A percentile compares a stretch with the other conserved stretches of the same genome.
Conservation (phyloP, 257 asterid species). For the Parsonsia alboflavescens region DNA sequence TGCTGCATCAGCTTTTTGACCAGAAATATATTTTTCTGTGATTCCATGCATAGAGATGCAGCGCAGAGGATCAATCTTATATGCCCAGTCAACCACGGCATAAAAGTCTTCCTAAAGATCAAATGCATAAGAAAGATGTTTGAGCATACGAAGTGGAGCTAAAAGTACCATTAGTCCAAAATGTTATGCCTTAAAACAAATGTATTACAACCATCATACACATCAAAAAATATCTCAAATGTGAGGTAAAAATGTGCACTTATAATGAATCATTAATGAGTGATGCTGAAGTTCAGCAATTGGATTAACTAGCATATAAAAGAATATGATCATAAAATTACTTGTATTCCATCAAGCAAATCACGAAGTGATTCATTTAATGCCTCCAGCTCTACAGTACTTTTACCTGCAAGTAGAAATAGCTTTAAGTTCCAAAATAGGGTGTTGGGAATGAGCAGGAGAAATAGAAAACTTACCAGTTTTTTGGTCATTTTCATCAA, state of each 20-base stretch:
- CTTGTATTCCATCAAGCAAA: constrained; percentile 96
- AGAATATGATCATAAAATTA: constrained; percentile 20
- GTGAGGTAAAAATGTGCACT: not conserved
- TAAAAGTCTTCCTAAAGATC: constrained; percentile 81
- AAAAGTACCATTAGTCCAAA: not conserved
- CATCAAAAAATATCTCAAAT: constrained; percentile 8
- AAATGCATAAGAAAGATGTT: constrained; percentile 6
- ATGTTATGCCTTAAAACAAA: not conserved
- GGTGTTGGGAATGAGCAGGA: not conserved
- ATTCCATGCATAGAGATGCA: constrained; percentile 98
- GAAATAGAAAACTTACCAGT: constrained; percentile 35
- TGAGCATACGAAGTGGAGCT: not conserved
- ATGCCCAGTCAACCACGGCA: constrained; percentile 97
- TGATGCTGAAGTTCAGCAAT: constrained; percentile 7
- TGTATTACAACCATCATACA: not conserved
- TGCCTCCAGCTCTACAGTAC: constrained; percentile 60
- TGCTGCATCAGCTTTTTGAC: constrained; percentile 87
- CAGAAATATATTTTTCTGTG: constrained; percentile 86
- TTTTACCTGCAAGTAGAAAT: constrained; percentile 41
- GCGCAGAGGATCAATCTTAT: constrained; percentile 90
- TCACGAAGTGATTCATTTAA: constrained; percentile 79
- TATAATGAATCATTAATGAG: not conserved
- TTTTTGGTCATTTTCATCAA: constrained; percentile 42
- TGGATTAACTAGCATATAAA: not conserved
- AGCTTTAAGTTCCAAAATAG: not conserved